Base-by-base conservation (phyloP, 352 stramenopile species). In the Phytophthora vignae region DNA sequence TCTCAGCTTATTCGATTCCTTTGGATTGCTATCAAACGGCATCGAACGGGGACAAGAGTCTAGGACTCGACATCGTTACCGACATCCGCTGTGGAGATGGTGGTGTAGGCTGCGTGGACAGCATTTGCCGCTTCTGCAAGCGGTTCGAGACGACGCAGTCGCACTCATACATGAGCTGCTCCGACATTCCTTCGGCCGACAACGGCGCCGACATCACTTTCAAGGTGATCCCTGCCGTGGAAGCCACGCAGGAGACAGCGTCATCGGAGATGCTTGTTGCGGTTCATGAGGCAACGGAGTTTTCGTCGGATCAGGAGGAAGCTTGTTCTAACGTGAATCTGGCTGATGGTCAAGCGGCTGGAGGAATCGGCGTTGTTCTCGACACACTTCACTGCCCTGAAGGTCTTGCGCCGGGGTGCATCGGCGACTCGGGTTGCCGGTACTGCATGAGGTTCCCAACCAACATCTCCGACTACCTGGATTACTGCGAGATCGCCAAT, bases 391-490 rank as follows among this genome's bases (percentile, higher is more conserved):
- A 78, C 40, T 81, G 74, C 15, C 70, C 74, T 5, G 53, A 70
- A 17, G 74, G 74, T 10, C 56, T 71, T 4, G 60, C 70, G 22
- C 55, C 74, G 0, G 74, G 74, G 25, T 81, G 74, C 27, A 67
- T 81, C 14, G 67, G 67, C 11, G 60, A 61, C 42, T 29, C 40
- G 27, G 74, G 74, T 15, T 81, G 74, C 48, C 61, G 73, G 29
- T 76, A 76, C 54, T 81, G 74, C 62, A 78, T 76, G 66, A 67
- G 73, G 38, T 76, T 78, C 49, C 61, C 68, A 40, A 71, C 70
- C 4, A 64, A 60, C 36, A 56, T 65, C 4, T 81, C 74, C 1
- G 56, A 69, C 7, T 65, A 61, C 27, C 58, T 81, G 17, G 70
- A 81, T 21, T 81, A 76, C 58, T 81, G 74, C 40, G 40, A 70